Evolutionary conservation across 306 rosid genomes (phyloP).

Genomic region (Cercis canadensis): DNA sequence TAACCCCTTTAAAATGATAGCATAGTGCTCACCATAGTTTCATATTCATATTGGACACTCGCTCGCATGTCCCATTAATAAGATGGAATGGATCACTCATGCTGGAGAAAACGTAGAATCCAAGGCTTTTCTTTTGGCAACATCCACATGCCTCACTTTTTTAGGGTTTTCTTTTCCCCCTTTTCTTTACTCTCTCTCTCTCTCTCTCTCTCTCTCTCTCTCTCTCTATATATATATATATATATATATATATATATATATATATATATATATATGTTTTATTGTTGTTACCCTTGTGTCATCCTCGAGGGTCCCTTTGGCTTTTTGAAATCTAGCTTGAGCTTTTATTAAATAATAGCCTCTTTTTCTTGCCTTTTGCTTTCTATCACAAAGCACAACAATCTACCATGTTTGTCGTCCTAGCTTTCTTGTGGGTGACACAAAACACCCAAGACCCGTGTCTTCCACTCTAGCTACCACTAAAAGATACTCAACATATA

Average conservation of each 20-base stretch:
- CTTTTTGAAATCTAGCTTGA: constrained; percentile 25
- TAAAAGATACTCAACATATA: too few species aligned
- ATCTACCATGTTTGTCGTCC: constrained; percentile 32
- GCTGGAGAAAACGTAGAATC: constrained; percentile 56
- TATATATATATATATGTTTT: not conserved
- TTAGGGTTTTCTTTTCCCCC: constrained; percentile 10
- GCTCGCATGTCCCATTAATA: constrained; percentile 30
- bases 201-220: too few species aligned
- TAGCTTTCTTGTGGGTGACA: constrained; percentile 48
- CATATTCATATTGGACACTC: constrained; percentile 29
- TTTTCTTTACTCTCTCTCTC: constrained; percentile 17
- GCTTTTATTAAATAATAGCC: constrained; percentile 11
- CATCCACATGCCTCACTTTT: constrained; percentile 44
- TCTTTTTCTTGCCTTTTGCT: constrained; percentile 30
- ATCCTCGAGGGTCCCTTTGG: constrained; percentile 26
- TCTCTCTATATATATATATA: too few species aligned
- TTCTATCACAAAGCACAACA: too few species aligned
- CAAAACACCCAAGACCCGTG: constrained; percentile 25
- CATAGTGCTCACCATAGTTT: constrained; percentile 26
- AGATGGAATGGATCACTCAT: constrained; percentile 28
- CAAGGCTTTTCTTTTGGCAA: constrained; percentile 46
- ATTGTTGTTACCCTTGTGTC: constrained; percentile 15
- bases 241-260: too few species aligned
- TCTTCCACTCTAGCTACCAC: constrained; percentile 34
- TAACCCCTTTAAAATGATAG: too few species aligned